Base-by-base conservation (phyloP, 1,284 basidiomycete genomes). In the Cystobasidium pallidum region DNA sequence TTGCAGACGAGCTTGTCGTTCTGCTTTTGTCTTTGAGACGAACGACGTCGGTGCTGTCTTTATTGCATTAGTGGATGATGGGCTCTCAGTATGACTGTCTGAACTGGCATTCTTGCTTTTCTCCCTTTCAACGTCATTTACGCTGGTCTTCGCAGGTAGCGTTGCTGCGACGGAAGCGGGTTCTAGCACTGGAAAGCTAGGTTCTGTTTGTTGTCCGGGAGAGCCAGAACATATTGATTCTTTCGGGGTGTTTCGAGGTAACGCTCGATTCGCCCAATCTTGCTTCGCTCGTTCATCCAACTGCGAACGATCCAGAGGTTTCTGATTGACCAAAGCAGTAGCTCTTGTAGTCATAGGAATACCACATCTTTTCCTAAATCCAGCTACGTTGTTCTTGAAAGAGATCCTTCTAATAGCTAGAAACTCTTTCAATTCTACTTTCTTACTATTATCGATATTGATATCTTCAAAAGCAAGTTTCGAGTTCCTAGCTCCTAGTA, bases 281-380 rank as follows among this genome's bases (percentile, higher is more conserved):
- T 47, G 32, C 19, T 49, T 51, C 3, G 52, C 26, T 8, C 34
- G 62, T 3, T n/a, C n/a, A 11, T 30, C n/a, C 45, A 51, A n/a
- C 19, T 17, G 30, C 13, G 13, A n/a, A n/a, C n/a, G n/a, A n/a
- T 41, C 17, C 6, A 7, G 24, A 17, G 24, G 10, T n/a, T 51
- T 49, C 8, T 51, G 26, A 26, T 64, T 28, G 2, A 28, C 45
- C 32, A 24, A 41, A 58, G 36, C 19, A 19, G 30, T 47, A 45
- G 59, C 59, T 10, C 24, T 52, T 1, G 32, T 64, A 32, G 39
- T 32, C 3, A 51, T 36, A 17, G 43, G 36, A 26, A 67, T 45
- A 13, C 68, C 68, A 52, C 68, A 71, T 39, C 39, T 63, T 45
- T 24, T 21, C 34, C 68, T 71, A 32, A 71, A 71, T n/a, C 36